These are phyloP conservation scores for Phytophthora aleatoria DNA, from an alignment of 352 stramenopile genomes.

Conservation along the genomic window DNA sequence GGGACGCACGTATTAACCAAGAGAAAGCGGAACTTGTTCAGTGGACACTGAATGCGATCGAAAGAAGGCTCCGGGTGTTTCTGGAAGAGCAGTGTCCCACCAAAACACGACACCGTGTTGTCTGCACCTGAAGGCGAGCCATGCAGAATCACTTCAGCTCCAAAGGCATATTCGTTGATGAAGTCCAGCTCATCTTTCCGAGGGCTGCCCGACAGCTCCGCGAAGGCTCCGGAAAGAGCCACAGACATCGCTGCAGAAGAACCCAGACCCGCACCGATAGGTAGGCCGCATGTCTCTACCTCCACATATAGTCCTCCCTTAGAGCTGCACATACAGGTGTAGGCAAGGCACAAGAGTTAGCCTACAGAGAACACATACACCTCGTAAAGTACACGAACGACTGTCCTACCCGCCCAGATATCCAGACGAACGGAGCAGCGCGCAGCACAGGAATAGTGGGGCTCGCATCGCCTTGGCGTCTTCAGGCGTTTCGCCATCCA, in stretches of 20 bases:
- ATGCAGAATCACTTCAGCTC: slow-evolving; percentile 90
- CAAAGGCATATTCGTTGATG: slow-evolving; percentile 89
- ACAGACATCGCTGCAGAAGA: slow-evolving; percentile 92
- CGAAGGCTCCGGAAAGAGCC: slow-evolving; percentile 71
- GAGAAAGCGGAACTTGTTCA: slow-evolving; percentile 83
- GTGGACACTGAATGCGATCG: slow-evolving; percentile 46
- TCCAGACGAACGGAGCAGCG: slow-evolving; percentile 51
- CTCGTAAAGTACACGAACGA: background rate
- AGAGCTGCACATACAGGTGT: slow-evolving; percentile 3
- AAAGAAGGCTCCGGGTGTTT: slow-evolving; percentile 59
- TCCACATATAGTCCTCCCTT: slow-evolving; percentile 48
- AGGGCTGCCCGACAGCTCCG: slow-evolving; percentile 38
- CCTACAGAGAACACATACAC: background rate
- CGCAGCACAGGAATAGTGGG: slow-evolving; percentile 63
- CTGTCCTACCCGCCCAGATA: slow-evolving; percentile 32
- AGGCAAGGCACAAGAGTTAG: slow-evolving; percentile 9
- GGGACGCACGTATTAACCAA: slow-evolving; percentile 92
- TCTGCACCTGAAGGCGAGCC: slow-evolving; percentile 91
- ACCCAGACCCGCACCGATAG: slow-evolving; percentile 90
- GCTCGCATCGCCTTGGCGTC: slow-evolving; percentile 55
- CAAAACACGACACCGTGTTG: slow-evolving; percentile 91
- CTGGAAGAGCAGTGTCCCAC: slow-evolving; percentile 83
- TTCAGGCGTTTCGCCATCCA: slow-evolving; percentile 49
- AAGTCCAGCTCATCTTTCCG: slow-evolving; percentile 38
- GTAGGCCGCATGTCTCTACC: slow-evolving; percentile 58